Evolutionary conservation across 2,329 filamentous ascomycete species (phyloP), one percentile per base, ranked within the genome.

Genomic region (Apiospora saccharicola): DNA sequence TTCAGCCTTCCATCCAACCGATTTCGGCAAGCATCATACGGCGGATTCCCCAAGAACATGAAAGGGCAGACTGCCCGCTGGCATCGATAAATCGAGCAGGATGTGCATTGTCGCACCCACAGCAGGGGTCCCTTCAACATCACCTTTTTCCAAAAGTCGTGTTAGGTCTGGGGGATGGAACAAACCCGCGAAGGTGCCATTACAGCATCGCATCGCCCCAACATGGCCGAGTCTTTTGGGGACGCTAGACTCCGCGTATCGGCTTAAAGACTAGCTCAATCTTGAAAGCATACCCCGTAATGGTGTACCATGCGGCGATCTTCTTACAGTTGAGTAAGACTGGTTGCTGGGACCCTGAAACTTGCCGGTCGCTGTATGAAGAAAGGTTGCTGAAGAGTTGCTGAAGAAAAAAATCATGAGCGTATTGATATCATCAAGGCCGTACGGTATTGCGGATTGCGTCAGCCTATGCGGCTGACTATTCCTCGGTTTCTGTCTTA

Each of bases 401-500:
- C 26, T 30, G 26, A 30, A 30, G 26, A 30, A 4, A 30, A 30
- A 22, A n/a, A 41, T n/a, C 19, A 19, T 2, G 3, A 64, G 19
- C 34, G 13, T 34, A 8, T 49, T 49, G 46, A n/a, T 49, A n/a
- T 22, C 19, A n/a, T 10, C 19, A n/a, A n/a, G 57, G 19, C 2
- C 10, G 22, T 8, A 64, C n/a, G 34, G 19, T 4, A 13, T 64
- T 16, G 16, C 22, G 34, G 19, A 41, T 7, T 10, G n/a, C 22
- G 34, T n/a, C 57, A 24, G 49, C 10, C 49, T n/a, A 51, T 13
- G 49, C n/a, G 8, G 49, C 49, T 10, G 4, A 24, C n/a, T 14
- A 64, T 68, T 68, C 67, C n/a, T 46, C 67, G 13, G 67, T 34
- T 19, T 46, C 44, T 10, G 70, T 73, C 44, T 81, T 82, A 68